Percentiles rank a stretch among this genome's conserved stretches.
These are phyloP conservation scores for Pseudocercospora cruenta DNA, from an alignment of 2,329 filamentous ascomycete genomes.

Conservation along the genomic window DNA sequence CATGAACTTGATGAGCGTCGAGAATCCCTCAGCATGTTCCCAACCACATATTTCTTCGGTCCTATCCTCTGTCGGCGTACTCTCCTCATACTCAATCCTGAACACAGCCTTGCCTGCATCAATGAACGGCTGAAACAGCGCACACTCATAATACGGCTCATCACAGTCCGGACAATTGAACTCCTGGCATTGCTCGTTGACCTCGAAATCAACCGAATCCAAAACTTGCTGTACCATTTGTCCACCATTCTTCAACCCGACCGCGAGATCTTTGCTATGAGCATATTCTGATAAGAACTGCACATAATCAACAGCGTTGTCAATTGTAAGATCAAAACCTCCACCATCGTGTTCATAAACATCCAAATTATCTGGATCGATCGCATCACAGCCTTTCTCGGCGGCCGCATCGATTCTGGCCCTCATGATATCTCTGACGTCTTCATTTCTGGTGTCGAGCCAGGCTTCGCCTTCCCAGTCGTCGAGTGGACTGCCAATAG, in stretches of 20 bases:
- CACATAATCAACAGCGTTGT: constrained; percentile 63
- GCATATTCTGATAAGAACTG: constrained; percentile 63
- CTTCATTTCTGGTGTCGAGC: constrained; percentile 61
- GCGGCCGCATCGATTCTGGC: constrained; percentile 61
- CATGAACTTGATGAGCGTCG: constrained; percentile 68
- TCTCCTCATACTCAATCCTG: constrained; percentile 71
- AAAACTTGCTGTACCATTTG: constrained; percentile 62
- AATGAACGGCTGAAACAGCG: constrained; percentile 61
- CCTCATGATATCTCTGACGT: constrained; percentile 67
- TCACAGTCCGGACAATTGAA: too few species aligned
- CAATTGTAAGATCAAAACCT: constrained; percentile 57
- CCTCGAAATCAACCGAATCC: constrained; percentile 54
- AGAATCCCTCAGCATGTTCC: constrained; percentile 56
- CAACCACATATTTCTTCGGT: constrained; percentile 41
- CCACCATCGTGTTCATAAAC: not conserved
- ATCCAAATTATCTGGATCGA: constrained; percentile 3
- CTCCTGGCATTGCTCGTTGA: constrained; percentile 14
- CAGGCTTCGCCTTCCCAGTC: constrained; percentile 71
- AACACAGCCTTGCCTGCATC: constrained; percentile 68
- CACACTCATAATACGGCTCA: constrained; percentile 58
- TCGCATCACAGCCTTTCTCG: constrained; percentile 35
- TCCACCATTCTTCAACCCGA: constrained; percentile 72
- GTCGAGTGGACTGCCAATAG: constrained; percentile 63
- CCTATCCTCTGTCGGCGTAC: constrained; percentile 22
- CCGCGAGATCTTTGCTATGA: constrained; percentile 58